Base-by-base conservation (phyloP, 2,329 filamentous ascomycete species). In the Aulographum hederae region DNA sequence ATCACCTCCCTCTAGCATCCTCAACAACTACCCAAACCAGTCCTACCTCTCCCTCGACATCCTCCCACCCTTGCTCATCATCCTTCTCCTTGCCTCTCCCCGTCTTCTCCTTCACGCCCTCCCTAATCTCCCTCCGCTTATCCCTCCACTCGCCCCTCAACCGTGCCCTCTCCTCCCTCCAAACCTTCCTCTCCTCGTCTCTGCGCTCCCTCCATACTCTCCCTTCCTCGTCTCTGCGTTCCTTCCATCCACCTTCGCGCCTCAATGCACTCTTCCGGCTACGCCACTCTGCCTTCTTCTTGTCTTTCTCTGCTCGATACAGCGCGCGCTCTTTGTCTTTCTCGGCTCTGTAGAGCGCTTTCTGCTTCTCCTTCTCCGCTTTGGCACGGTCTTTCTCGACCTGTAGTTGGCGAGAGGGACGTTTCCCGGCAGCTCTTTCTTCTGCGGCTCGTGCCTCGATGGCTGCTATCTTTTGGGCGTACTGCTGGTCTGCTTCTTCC, bases 1-100 rank as follows among this genome's bases (percentile, higher is more conserved):
- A 25, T n/a, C n/a, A 8, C 8, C 21, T n/a, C 21, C 8, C n/a
- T n/a, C 21, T 8, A 28, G 15, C n/a, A n/a, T 28, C 15, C 38
- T 47, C 44, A 32, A 50, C 33, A 30, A 50, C 42, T 33, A 50
- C 25, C 47, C 46, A 50, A 16, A 48, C 38, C 39, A 44, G 34
- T 40, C 38, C 21, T 18, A 26, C 36, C 35, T 34, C 32, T 21
- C 25, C 18, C 28, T 36, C 37, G 15, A 13, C 33, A 30, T 38
- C 40, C 26, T 32, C 30, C 33, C 28, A 37, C 18, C 32, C 30
- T 19, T 40, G 38, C 4, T 35, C 25, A 32, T 32, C 39, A 25
- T 36, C 33, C 19, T 37, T 36, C 18, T 36, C 43, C 40, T 39
- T 43, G 35, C 42, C 41, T 18, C 34, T 39, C 31, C 33, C 43